A percentile compares a stretch with the other conserved stretches of the same genome.
Conservation (phyloP, 2,329 filamentous ascomycete species). For the Fusarium illudens region DNA sequence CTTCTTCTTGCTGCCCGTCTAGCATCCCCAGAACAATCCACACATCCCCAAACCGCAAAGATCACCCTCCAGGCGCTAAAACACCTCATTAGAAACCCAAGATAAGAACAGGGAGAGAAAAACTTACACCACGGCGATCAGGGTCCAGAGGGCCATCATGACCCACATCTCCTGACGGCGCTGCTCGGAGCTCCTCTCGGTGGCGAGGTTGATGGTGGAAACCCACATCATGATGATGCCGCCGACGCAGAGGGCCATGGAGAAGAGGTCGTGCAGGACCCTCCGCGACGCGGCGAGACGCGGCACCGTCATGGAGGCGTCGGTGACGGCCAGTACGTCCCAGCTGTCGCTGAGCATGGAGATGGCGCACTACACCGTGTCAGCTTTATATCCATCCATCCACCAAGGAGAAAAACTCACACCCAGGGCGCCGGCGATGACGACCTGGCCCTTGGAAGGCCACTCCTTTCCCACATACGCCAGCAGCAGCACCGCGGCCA, state of each 20-base stretch:
- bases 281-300: conserved; percentile 41
- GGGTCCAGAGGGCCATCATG: conserved; percentile 34
- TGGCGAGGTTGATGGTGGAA: conserved; percentile 38
- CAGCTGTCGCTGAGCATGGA: conserved; percentile 51
- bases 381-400: conserved; percentile 3
- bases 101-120: neutral
- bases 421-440: conserved; percentile 45
- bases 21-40: conserved; percentile 40
- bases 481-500: conserved; percentile 45
- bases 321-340: conserved; percentile 45
- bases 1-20: conserved; percentile 31
- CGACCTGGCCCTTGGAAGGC: conserved; percentile 41
- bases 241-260: conserved; percentile 46
- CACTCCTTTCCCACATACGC: conserved; percentile 46
- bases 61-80: conserved; percentile 41
- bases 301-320: conserved; percentile 39
- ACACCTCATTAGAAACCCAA: neutral
- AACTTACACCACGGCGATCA: conserved; percentile 42
- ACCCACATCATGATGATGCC: conserved; percentile 48
- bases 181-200: conserved; percentile 10
- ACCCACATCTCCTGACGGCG: conserved; percentile 30
- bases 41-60: conserved; percentile 44
- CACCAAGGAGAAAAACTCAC: conserved; percentile 35
- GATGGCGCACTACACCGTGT: conserved; percentile 39
- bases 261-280: conserved; percentile 46